Evolutionary conservation across 139 green algal genomes (phyloP), one percentile per base, ranked within the genome.

Genomic region (Volvox reticuliferus): DNA sequence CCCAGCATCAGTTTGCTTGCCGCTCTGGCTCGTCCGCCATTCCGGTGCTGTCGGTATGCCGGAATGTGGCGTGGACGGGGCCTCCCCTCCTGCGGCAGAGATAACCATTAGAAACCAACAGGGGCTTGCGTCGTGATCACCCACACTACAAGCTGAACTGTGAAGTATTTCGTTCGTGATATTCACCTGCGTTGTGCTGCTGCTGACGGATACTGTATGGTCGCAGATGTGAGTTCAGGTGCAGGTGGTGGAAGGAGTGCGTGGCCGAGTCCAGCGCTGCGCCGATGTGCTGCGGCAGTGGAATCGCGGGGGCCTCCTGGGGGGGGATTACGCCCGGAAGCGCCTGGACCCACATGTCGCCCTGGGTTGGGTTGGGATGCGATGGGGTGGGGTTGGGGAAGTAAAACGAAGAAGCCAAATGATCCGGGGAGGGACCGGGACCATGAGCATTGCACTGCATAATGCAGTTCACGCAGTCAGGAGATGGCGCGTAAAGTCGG

Each of bases 191-290:
- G 5, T 55, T 55, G 44, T 55, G 44, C 44, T 55, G 44, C 65
- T 55, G 68, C 83, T 55, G 67, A 12, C 83, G 67, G 32, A 28
- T 28, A 30, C 12, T 26, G 69, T 89, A 71, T 20, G 37, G 69
- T 16, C n/a, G 14, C n/a, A 89, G 69, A 50, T 82, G 85, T 30
- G 69, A 71, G 69, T 89, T 89, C 20, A 89, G 73, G 86, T 90
- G 86, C 73, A 90, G 86, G 75, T 85, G 75, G 73, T 90, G 86
- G 86, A 90, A 90, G 50, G 73, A 89, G 77, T 87, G 88, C 50
- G 65, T 89, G 69, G 44, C 79, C 22, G 85, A 79, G 77, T 91
- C 87, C 55, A 91, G 87, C 35, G 87, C 78, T 63, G 73, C 17
- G 36, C 63, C 75, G 6, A 90, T 50, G 86, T 68, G 32, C 28